A percentile compares a stretch with the other conserved stretches of the same genome.
These are phyloP conservation scores for Pulveroboletus sp. DNA, from an alignment of 768 basidiomycete species.

Conservation along the genomic window DNA sequence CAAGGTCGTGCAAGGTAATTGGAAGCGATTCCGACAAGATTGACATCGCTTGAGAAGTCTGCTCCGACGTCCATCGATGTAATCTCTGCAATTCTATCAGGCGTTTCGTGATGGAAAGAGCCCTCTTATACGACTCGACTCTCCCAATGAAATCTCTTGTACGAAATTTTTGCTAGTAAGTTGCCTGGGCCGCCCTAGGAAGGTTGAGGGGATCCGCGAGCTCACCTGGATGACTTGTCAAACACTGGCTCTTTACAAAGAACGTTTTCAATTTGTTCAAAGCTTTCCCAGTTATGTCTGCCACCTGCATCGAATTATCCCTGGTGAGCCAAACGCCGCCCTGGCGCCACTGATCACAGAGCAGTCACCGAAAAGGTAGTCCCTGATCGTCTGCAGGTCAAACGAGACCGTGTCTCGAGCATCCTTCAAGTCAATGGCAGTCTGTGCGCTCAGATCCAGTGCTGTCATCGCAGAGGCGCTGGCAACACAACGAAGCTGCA, in stretches of 20 bases:
- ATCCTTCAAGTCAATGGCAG: slow-evolving; percentile 46
- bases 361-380: slow-evolving; percentile 48
- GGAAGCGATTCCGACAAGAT: slow-evolving; percentile 52
- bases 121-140: slow-evolving; percentile 52
- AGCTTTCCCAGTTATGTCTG: slow-evolving; percentile 44
- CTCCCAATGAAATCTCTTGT: slow-evolving; percentile 56
- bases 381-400: slow-evolving; percentile 38
- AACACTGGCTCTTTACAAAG: slow-evolving; percentile 54
- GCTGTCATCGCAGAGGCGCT: background rate
- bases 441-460: slow-evolving; percentile 40
- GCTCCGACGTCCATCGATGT: slow-evolving; percentile 48
- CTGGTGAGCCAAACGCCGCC: background rate
- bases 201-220: too few relatives aligned
- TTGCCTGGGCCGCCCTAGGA: background rate
- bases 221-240: slow-evolving; percentile 52
- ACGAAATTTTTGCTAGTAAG: background rate
- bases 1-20: slow-evolving; percentile 38
- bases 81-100: slow-evolving; percentile 54
- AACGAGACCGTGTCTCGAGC: slow-evolving; percentile 45
- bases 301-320: slow-evolving; percentile 38
- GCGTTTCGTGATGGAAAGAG: slow-evolving; percentile 49
- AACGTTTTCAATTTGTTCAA: slow-evolving; percentile 39
- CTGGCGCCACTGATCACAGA: background rate
- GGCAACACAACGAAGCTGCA: too few relatives aligned
- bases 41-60: slow-evolving; percentile 42